Evolutionary conservation across 1,139 yeast species (phyloP).

Genomic region (Scheffersomyces titani): DNA sequence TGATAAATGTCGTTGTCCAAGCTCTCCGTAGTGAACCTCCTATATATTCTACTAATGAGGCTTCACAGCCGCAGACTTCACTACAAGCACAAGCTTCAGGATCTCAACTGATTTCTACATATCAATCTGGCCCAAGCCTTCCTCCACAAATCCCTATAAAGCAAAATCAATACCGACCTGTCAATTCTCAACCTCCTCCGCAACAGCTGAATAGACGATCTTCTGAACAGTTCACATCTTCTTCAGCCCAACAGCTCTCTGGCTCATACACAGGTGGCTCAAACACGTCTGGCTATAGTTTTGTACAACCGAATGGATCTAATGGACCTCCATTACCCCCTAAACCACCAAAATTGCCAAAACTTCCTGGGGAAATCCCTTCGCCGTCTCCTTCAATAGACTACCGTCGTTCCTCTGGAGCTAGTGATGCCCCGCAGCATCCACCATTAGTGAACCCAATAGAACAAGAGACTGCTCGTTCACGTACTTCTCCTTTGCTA

Average conservation of each 20-base stretch:
- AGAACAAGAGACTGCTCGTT: not conserved
- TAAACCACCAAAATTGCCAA: conserved; percentile 19
- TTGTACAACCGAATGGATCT: conserved; percentile 8
- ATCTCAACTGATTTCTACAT: not conserved
- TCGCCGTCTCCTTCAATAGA: not conserved
- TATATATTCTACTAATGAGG: conserved; percentile 5
- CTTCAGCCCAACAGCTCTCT: not conserved
- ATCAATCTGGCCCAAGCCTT: not conserved
- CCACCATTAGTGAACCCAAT: not conserved
- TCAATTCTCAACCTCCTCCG: not conserved
- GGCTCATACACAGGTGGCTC: not conserved
- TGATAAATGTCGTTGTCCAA: conserved; percentile 37
- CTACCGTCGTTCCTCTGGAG: not conserved
- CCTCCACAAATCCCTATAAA: not conserved
- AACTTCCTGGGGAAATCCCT: not conserved
- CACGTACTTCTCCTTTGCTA: not conserved
- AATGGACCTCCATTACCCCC: conserved; percentile 51
- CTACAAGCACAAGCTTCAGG: not conserved
- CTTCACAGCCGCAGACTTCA: not conserved
- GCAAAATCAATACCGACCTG: not conserved
- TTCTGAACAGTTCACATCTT: not conserved
- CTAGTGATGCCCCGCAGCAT: not conserved
- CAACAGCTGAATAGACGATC: not conserved
- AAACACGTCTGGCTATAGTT: not conserved
- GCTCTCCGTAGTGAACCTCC: conserved; percentile 45